These are phyloP conservation scores for Blastomyces emzantsi DNA, from an alignment of 2,329 filamentous ascomycete species.

Conservation along the genomic window DNA sequence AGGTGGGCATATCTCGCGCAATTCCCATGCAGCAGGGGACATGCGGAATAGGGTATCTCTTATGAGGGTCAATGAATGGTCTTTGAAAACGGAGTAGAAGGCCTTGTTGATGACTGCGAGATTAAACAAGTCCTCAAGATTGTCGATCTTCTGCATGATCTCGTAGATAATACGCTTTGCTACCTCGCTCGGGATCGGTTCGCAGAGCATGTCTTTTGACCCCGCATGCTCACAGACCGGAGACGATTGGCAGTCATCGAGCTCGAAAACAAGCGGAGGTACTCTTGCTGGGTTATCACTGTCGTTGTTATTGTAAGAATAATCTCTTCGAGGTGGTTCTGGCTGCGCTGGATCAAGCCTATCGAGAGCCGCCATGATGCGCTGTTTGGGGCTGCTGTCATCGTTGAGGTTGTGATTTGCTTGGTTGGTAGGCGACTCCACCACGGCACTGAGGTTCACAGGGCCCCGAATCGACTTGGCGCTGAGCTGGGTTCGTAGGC, in stretches of 20 bases:
- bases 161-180: conserved; percentile 44
- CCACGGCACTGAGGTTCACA: conserved; percentile 13
- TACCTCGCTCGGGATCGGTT: conserved; percentile 18
- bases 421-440: conserved; percentile 13
- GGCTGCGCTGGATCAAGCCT: not conserved
- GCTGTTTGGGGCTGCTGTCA: not conserved
- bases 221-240: not conserved
- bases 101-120: conserved; percentile 46
- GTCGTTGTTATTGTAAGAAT: not conserved
- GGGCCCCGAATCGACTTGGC: conserved; percentile 6
- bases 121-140: conserved; percentile 47
- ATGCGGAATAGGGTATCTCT: conserved; percentile 43
- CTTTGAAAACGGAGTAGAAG: conserved; percentile 51
- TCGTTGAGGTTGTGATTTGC: conserved; percentile 3
- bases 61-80: conserved; percentile 47
- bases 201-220: conserved; percentile 4
- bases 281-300: not conserved
- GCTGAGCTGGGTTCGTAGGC: conserved; percentile 12
- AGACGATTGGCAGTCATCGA: not conserved
- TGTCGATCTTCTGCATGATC: conserved; percentile 44
- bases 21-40: conserved; percentile 52
- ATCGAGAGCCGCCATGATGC: conserved; percentile 4
- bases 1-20: conserved; percentile 49
- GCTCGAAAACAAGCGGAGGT: not conserved
- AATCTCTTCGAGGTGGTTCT: not conserved